phyloP scores from a whole-genome alignment of 2,329 filamentous ascomycete species.

The Daldinia sp. region DNA sequence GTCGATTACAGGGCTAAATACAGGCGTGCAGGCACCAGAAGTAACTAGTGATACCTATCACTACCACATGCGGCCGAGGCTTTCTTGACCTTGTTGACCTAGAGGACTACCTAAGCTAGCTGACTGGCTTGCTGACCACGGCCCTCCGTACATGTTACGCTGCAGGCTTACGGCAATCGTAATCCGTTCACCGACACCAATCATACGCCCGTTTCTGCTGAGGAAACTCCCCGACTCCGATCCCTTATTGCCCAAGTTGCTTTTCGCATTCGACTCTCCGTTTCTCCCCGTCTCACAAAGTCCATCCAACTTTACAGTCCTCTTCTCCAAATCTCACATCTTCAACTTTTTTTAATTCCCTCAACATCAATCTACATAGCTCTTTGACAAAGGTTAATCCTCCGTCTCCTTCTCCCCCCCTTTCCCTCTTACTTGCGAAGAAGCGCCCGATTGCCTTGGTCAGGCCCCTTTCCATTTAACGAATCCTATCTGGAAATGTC shows the following conservation, averaged over 20 bases:
- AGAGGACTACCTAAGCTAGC: no score
- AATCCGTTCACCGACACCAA: constrained; percentile 32
- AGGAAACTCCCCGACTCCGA: constrained; percentile 23
- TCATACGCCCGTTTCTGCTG: constrained; percentile 19
- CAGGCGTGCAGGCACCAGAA: constrained; percentile 9
- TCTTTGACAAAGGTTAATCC: constrained; percentile 9
- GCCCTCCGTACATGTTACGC: constrained; percentile 9
- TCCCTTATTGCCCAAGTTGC: constrained; percentile 15
- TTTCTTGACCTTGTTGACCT: constrained; percentile 8
- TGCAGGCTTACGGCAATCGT: constrained; percentile 31
- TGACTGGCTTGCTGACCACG: constrained; percentile 30
- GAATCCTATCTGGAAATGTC: constrained; percentile 68
- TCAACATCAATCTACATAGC: constrained; percentile 5
- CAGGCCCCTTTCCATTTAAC: constrained; percentile 76
- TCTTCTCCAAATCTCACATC: constrained; percentile 22
- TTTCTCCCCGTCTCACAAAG: constrained; percentile 21
- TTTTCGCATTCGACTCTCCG: constrained; percentile 4
- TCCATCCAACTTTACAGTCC: neutral
- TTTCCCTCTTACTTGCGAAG: constrained; percentile 65
- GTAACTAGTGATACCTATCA: constrained; percentile 9
- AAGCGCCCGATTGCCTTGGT: constrained; percentile 97
- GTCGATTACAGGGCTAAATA: neutral
- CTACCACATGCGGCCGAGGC: constrained; percentile 31
- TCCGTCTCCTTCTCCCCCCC: constrained; percentile 23
- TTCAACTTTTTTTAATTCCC: neutral